Evolutionary conservation across 1,139 yeast species (phyloP), one percentile per base, ranked within the genome.

Genomic region (Williopsis jadinii): DNA sequence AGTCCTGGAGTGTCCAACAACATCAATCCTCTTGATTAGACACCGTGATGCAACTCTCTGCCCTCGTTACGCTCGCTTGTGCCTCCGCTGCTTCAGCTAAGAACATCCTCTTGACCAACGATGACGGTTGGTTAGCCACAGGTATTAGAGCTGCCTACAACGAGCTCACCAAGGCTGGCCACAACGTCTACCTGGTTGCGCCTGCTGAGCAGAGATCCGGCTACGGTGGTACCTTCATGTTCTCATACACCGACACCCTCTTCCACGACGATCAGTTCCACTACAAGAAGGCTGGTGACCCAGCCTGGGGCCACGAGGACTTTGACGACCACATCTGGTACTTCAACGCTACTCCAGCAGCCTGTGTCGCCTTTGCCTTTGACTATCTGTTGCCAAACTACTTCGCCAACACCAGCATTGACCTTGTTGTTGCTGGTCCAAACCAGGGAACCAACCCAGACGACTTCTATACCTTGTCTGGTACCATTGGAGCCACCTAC

Each of bases 171-270:
- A 64, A 59, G 13, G 80, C 76, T 14, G 82, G 80, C 31, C 77
- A 77, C 60, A 64, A 66, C 38, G 82, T 76, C 41, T 63, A 70
- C 47, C 51, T 75, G 54, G 77, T 73, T 41, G 81, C 83, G 24
- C 81, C 83, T 34, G 78, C 68, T 15, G 65, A 68, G 33, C 81
- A 77, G 60, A 70, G 77, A 63, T 75, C 81, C 3, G 83, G 82
- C 8, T 74, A 66, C 61, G 74, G 77, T 49, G 82, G 82, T 43
- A 69, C 68, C 48, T 76, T 76, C 51, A 66, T 62, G 41, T 55
- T 72, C 44, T 76, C 82, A 32, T 49, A 61, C 41, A 56, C 69
- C 39, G 58, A 63, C 43, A 67, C 63, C 19, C 35, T 51, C 29
- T 36, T 43, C 26, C 52, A 46, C 11, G 66, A 66, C 45, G 72